Percentiles rank a stretch among this genome's conserved stretches.
Evolutionary conservation across 371 early-diverging fungal genomes (phyloP).

Genomic region (Batkoa obscura): DNA sequence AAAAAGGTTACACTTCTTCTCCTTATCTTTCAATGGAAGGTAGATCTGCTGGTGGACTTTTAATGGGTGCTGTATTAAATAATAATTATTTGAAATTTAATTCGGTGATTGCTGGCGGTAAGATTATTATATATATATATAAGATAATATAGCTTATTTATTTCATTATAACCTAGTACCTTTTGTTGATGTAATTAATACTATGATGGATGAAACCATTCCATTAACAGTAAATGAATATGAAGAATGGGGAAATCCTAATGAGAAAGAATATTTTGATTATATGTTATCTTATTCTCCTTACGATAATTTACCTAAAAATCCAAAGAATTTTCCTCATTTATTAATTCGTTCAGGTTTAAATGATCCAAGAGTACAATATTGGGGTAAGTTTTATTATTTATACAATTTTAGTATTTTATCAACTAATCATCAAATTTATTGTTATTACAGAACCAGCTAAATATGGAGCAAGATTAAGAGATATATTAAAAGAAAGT

Average conservation of each 20-base stretch:
- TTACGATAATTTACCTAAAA: slow-evolving; percentile 12
- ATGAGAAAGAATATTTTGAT: slow-evolving; percentile 16
- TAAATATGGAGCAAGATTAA: slow-evolving; percentile 34
- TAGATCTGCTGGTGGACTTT: slow-evolving; percentile 32
- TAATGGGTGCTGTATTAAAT: slow-evolving; percentile 32
- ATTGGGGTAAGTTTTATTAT: slow-evolving; percentile 11
- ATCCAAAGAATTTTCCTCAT: slow-evolving; percentile 20
- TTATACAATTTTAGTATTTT: neutral
- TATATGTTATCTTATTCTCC: slow-evolving; percentile 26
- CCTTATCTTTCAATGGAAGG: slow-evolving; percentile 30
- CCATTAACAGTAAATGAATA: slow-evolving; percentile 30
- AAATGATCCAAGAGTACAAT: slow-evolving; percentile 39
- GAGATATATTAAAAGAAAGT: slow-evolving; percentile 6
- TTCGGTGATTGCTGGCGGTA: slow-evolving; percentile 24
- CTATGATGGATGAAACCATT: slow-evolving; percentile 27
- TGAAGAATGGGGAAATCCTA: slow-evolving; percentile 31
- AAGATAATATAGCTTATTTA: neutral
- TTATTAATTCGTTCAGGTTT: slow-evolving; percentile 34
- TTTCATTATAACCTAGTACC: too few species aligned
- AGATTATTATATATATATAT: neutral
- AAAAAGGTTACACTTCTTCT: slow-evolving; percentile 29
- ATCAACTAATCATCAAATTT: neutral
- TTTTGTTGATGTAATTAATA: slow-evolving; percentile 28
- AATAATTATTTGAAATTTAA: slow-evolving; percentile 30
- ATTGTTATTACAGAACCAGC: slow-evolving; percentile 24